Conservation (phyloP, 768 basidiomycete species). For the Lactarius psammicola region DNA sequence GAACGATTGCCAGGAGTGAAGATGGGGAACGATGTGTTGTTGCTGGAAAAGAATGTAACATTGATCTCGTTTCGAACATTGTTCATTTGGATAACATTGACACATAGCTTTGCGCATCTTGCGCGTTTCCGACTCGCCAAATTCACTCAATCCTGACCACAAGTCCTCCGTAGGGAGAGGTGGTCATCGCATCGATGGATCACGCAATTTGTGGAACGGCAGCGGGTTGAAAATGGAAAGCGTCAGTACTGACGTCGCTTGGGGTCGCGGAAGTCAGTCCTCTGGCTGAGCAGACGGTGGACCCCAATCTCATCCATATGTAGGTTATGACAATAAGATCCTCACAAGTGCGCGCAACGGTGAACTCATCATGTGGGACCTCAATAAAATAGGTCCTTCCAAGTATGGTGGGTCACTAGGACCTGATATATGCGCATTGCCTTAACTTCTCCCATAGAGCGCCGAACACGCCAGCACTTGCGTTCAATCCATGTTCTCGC, state of each 20-base stretch:
- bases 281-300: neutral
- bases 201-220: constrained; percentile 75
- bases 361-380: constrained; percentile 81
- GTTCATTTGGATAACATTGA: neutral
- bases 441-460: constrained; percentile 44
- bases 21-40: constrained; percentile 69
- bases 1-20: constrained; percentile 63
- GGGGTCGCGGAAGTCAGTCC: constrained; percentile 64
- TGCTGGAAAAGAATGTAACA: constrained; percentile 72
- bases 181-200: constrained; percentile 66
- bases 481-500: constrained; percentile 71
- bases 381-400: constrained; percentile 59
- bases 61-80: neutral
- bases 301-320: neutral
- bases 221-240: constrained; percentile 78
- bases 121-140: constrained; percentile 51
- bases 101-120: constrained; percentile 39
- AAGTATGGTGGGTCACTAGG: constrained; percentile 58
- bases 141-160: constrained; percentile 33
- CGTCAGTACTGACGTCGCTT: constrained; percentile 76
- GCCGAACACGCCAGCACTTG: constrained; percentile 63
- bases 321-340: constrained; percentile 73
- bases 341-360: constrained; percentile 79
- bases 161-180: constrained; percentile 61
- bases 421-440: neutral